These are phyloP conservation scores for Colletotrichum sp. DNA, from an alignment of 2,329 filamentous ascomycete species.

Conservation along the genomic window DNA sequence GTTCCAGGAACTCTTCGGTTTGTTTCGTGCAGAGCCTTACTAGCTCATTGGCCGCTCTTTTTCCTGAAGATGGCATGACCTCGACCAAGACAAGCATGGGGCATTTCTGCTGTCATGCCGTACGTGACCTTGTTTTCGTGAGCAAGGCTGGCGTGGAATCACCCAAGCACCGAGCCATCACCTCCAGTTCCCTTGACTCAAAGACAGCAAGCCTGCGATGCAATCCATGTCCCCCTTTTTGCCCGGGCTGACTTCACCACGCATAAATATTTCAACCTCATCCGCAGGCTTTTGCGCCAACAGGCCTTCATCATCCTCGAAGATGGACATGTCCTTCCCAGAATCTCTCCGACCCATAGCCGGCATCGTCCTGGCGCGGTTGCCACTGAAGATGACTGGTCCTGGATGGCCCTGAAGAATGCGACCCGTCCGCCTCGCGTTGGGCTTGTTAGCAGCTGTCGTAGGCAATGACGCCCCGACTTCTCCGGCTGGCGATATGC, in stretches of 20 bases:
- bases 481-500: slow-evolving; percentile 25
- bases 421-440: slow-evolving; percentile 46
- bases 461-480: slow-evolving; percentile 41
- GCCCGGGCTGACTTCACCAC: slow-evolving; percentile 66
- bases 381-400: slow-evolving; percentile 33
- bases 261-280: slow-evolving; percentile 79
- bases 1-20: neutral
- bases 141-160: neutral
- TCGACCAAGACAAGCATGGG: neutral
- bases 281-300: slow-evolving; percentile 39
- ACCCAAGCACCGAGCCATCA: slow-evolving; percentile 38
- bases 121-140: neutral
- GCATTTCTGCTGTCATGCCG: neutral
- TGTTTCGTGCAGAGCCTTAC: neutral
- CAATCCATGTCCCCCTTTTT: slow-evolving; percentile 86
- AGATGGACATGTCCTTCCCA: slow-evolving; percentile 50
- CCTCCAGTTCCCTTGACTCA: slow-evolving; percentile 93
- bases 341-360: slow-evolving; percentile 32
- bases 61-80: neutral
- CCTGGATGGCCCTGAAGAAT: slow-evolving; percentile 45
- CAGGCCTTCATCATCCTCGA: slow-evolving; percentile 51
- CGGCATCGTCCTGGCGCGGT: slow-evolving; percentile 47
- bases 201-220: slow-evolving; percentile 83
- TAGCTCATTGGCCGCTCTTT: neutral
- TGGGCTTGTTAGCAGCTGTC: slow-evolving; percentile 29